Conservation (phyloP, 1,284 basidiomycete species). For the Heterobasidion irregulare region DNA sequence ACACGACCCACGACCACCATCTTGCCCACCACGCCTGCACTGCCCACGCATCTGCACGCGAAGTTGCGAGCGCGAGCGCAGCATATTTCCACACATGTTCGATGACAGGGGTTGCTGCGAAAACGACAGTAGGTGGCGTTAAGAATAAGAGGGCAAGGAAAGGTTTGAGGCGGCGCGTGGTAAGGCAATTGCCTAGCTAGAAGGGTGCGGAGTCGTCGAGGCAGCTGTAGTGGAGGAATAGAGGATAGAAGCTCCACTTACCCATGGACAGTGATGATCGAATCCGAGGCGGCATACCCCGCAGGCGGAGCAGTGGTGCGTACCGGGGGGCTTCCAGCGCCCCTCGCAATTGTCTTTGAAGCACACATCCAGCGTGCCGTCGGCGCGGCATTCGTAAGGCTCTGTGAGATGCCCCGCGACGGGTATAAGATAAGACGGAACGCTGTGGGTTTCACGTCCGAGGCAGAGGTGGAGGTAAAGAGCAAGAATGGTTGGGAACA, state of each 20-base stretch:
- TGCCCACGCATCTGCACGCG: slow-evolving; percentile 26
- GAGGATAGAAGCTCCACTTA: slow-evolving; percentile 15
- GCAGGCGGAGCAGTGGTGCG: slow-evolving; percentile 44
- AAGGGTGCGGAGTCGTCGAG: not conserved
- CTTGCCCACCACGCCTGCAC: slow-evolving; percentile 38
- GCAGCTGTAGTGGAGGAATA: not conserved
- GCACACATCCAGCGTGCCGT: slow-evolving; percentile 30
- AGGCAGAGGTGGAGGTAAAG: slow-evolving; percentile 29
- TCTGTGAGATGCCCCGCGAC: slow-evolving; percentile 22
- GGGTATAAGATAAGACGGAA: slow-evolving; percentile 23
- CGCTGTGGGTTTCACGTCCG: slow-evolving; percentile 24
- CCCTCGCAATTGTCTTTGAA: slow-evolving; percentile 29
- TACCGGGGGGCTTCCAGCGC: slow-evolving; percentile 41
- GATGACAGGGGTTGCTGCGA: slow-evolving; percentile 26
- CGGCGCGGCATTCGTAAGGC: slow-evolving; percentile 33
- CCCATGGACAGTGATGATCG: slow-evolving; percentile 53
- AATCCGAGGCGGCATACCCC: slow-evolving; percentile 40
- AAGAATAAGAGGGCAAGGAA: slow-evolving; percentile 32
- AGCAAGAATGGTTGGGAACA: slow-evolving; percentile 21
- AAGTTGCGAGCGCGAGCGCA: slow-evolving; percentile 23
- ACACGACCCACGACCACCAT: slow-evolving; percentile 39
- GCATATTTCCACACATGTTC: slow-evolving; percentile 23
- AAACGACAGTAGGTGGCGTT: slow-evolving; percentile 23
- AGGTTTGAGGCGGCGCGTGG: slow-evolving; percentile 28
- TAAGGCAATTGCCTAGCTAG: slow-evolving; percentile 44